Percentiles rank a stretch among this genome's conserved stretches.
phyloP scores from a whole-genome alignment of 371 early-diverging fungal genomes.

The Rhizopus stolonifer region DNA sequence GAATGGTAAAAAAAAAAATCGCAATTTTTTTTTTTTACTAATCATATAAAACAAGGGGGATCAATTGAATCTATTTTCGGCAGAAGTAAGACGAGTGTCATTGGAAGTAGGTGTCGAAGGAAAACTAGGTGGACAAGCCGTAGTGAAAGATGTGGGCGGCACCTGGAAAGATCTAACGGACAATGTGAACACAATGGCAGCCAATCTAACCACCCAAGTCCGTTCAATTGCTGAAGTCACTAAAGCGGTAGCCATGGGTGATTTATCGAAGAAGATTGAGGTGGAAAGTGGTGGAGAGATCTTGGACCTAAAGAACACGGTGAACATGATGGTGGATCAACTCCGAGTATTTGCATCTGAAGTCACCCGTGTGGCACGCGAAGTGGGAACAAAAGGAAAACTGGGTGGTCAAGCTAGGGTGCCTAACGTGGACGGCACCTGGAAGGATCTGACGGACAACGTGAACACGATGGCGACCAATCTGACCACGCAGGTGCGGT shows the following conservation, averaged over 20 bases:
- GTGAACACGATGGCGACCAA: slow-evolving; percentile 62
- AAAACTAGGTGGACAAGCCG: too few relatives aligned
- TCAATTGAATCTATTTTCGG: slow-evolving; percentile 35
- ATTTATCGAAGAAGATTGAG: slow-evolving; percentile 25
- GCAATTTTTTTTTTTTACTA: not conserved
- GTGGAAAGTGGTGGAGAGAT: slow-evolving; percentile 25
- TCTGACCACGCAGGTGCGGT: slow-evolving; percentile 57
- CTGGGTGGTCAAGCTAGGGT: too few relatives aligned
- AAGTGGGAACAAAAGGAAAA: too few relatives aligned
- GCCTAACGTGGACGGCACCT: too few relatives aligned
- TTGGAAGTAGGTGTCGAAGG: too few relatives aligned
- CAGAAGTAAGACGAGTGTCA: slow-evolving; percentile 46
- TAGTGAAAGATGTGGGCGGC: too few relatives aligned
- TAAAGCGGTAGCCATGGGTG: slow-evolving; percentile 30
- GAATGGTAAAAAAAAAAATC: slow-evolving; percentile 22
- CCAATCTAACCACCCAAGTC: too few relatives aligned
- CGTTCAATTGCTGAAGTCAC: too few relatives aligned
- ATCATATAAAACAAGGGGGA: slow-evolving; percentile 13
- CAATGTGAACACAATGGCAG: too few relatives aligned
- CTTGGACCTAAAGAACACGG: slow-evolving; percentile 24
- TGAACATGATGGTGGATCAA: slow-evolving; percentile 32
- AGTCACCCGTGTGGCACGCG: too few relatives aligned
- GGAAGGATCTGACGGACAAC: slow-evolving; percentile 64
- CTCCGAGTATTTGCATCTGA: slow-evolving; percentile 44
- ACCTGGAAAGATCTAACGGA: too few relatives aligned